Conservation (phyloP, 164 flowering plant species). For the Nelumbo lutea region DNA sequence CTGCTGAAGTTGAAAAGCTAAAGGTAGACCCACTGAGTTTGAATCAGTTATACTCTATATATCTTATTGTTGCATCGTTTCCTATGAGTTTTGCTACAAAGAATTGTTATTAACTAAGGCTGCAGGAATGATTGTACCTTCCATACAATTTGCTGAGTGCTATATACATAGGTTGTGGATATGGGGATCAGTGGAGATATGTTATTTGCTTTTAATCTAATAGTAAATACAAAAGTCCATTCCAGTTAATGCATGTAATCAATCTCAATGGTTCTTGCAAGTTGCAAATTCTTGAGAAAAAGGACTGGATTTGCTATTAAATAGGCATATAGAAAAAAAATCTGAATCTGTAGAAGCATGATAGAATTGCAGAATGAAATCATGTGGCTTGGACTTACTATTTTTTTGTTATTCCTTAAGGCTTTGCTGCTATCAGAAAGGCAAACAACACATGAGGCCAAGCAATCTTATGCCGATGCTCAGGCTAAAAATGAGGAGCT, state of each 20-base stretch:
- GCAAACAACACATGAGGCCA: slow-evolving; percentile 53
- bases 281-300: no score
- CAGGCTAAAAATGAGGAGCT: slow-evolving; percentile 56
- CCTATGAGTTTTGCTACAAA: background rate
- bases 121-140: background rate
- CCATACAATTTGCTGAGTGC: background rate
- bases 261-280: no score
- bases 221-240: no score
- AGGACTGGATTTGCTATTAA: no score
- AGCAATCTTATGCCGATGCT: slow-evolving; percentile 40
- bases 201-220: no score
- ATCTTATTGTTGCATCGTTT: background rate
- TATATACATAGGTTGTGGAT: background rate
- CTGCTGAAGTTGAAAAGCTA: slow-evolving; percentile 73
- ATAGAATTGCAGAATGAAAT: background rate
- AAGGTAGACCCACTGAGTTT: slow-evolving; percentile 47
- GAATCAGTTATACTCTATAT: background rate
- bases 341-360: no score
- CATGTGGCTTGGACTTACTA: background rate
- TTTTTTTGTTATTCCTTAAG: slow-evolving; percentile 32
- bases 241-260: no score
- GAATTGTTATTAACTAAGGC: background rate
- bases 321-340: no score
- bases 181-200: background rate
- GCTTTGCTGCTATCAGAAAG: slow-evolving; percentile 51